Base-by-base conservation (phyloP, 108 stramenopile genomes). In the Epithemia pelagica region DNA sequence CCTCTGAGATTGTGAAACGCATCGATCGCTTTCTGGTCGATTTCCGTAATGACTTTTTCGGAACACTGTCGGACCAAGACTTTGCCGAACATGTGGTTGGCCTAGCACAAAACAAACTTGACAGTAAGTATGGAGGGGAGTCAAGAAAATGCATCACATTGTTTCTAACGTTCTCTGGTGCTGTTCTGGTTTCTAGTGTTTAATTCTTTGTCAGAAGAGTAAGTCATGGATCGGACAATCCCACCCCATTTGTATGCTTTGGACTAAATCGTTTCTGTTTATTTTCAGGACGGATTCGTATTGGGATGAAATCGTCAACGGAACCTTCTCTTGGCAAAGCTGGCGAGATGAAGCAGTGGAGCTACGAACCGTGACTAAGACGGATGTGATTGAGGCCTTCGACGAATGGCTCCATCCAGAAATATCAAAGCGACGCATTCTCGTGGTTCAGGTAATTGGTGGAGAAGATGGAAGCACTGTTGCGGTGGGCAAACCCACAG, bases 131-230 rank as follows among this genome's bases (percentile, higher is more conserved):
- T 46, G 37, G 10, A 5, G 5, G 37, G 10, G 15, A 46, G 5
- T 10, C 37, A 46, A 46, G 37, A 46, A 46, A n/a, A n/a, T n/a
- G n/a, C n/a, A n/a, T n/a, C n/a, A n/a, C n/a, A n/a, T n/a, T n/a
- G n/a, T n/a, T n/a, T n/a, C n/a, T n/a, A n/a, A n/a, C 15, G 5
- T 46, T 46, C 37, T 46, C 15, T 46, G 37, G 15, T 46, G 37
- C 15, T 46, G 37, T 46, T 15, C 37, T 46, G 10, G 15, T 46
- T 46, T 5, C 5, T 46, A 46, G 37, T 78, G 75, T 85, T 77
- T 66, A 83, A 91, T 56, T 91, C 88, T 23, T 66, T 94, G 37
- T 71, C 82, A 19, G 92, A 94, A 22, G 86, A 87, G 74, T 65
- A 62, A 29, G 37, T 46, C n/a, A n/a, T n/a, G n/a, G n/a, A n/a